Percentiles rank a stretch among this genome's conserved stretches.
Conservation (phyloP, 768 basidiomycete species). For the Leccinum sublutescens region DNA sequence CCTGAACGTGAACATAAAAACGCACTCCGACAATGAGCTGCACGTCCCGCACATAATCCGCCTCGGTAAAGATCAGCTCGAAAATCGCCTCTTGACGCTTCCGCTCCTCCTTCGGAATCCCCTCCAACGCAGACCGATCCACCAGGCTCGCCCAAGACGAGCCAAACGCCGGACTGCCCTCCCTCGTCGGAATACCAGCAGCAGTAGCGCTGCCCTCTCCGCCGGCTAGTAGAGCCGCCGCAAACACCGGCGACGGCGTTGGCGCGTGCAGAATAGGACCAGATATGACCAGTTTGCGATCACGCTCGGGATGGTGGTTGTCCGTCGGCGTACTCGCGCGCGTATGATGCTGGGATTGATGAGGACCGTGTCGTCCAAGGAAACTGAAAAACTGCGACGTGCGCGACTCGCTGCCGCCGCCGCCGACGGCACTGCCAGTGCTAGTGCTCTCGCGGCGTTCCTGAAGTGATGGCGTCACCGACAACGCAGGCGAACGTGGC, state of each 20-base stretch:
- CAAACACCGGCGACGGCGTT: slow-evolving; percentile 15
- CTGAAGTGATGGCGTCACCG: slow-evolving; percentile 30
- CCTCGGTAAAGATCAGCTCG: slow-evolving; percentile 90
- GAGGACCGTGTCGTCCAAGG: slow-evolving; percentile 45
- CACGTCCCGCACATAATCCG: slow-evolving; percentile 84
- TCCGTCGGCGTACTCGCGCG: slow-evolving; percentile 46
- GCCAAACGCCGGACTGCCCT: slow-evolving; percentile 57
- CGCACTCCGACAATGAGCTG: slow-evolving; percentile 88
- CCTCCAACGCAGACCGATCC: slow-evolving; percentile 78
- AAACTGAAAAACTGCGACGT: slow-evolving; percentile 57
- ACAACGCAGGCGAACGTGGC: slow-evolving; percentile 38
- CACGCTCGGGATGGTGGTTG: slow-evolving; percentile 37
- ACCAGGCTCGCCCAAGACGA: slow-evolving; percentile 94
- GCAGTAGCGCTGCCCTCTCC: slow-evolving; percentile 1
- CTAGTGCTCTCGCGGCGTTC: slow-evolving; percentile 21
- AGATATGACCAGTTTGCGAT: slow-evolving; percentile 58
- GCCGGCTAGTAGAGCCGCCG: background rate
- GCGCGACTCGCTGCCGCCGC: slow-evolving; percentile 34
- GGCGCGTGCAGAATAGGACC: slow-evolving; percentile 54
- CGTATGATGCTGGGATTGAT: slow-evolving; percentile 9
- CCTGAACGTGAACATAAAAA: slow-evolving; percentile 1
- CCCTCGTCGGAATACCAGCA: slow-evolving; percentile 31
- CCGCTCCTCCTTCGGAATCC: slow-evolving; percentile 74
- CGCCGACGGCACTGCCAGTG: background rate
- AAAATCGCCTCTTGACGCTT: slow-evolving; percentile 95